Conservation (phyloP, 805 yeast species). For the Blastobotrys muscicola region DNA sequence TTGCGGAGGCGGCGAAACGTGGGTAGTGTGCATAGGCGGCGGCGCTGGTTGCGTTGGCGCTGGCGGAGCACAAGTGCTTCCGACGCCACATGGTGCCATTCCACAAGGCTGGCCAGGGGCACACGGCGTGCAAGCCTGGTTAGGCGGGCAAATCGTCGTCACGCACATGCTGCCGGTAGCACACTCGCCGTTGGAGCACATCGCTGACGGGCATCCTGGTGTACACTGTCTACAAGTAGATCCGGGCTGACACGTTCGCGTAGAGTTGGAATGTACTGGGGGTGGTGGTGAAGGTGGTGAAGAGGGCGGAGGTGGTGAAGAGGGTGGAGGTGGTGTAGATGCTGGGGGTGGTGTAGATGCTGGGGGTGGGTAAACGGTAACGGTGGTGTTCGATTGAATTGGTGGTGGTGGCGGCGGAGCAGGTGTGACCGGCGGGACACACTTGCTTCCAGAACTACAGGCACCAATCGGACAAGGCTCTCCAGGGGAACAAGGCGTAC, state of each 20-base stretch:
- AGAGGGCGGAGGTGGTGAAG: background rate
- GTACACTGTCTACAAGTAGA: background rate
- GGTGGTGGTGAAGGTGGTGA: slow-evolving; percentile 2
- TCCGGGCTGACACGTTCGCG: slow-evolving; percentile 2
- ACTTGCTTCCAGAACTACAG: no score
- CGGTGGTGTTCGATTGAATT: background rate
- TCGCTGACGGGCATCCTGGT: background rate
- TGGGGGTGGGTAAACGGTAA: background rate
- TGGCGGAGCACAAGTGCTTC: background rate
- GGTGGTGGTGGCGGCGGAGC: slow-evolving; percentile 2
- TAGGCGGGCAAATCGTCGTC: slow-evolving; percentile 1
- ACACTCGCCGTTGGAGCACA: slow-evolving; percentile 1
- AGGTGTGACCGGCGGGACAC: no score
- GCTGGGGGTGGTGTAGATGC: background rate
- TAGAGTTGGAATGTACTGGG: slow-evolving; percentile 1
- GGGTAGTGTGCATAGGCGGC: background rate
- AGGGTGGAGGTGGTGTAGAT: slow-evolving; percentile 4
- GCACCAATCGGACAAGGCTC: no score
- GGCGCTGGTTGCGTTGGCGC: background rate
- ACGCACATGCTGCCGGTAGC: slow-evolving; percentile 1
- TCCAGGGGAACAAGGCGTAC: no score
- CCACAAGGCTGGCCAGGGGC: no score
- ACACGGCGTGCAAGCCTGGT: no score
- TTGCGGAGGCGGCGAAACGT: no score
- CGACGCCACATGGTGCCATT: background rate